phyloP scores from a whole-genome alignment of 768 basidiomycete species.

The Trametes villosa region DNA sequence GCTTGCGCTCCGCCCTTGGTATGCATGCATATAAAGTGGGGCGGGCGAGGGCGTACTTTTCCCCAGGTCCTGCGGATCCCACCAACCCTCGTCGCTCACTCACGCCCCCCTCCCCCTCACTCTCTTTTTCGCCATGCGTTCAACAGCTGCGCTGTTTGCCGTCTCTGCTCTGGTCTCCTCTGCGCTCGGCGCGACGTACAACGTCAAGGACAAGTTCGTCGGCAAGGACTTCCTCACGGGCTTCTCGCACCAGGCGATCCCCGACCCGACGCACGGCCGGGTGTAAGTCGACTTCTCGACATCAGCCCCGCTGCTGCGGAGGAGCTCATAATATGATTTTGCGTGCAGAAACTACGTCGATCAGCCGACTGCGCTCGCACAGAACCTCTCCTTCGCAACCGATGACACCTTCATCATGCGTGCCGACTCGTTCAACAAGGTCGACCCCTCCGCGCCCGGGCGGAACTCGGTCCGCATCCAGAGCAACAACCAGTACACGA shows the following conservation, averaged over 20 bases:
- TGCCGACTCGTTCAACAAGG: constrained; percentile 52
- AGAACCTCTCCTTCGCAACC: constrained; percentile 62
- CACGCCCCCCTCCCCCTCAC: background rate
- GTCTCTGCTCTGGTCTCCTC: constrained; percentile 23
- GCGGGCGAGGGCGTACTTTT: background rate
- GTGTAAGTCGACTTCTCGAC: constrained; percentile 50
- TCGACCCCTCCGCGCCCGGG: constrained; percentile 53
- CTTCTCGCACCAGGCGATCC: constrained; percentile 51
- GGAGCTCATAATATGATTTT: background rate
- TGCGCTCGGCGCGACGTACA: constrained; percentile 30
- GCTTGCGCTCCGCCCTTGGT: background rate
- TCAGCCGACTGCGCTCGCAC: constrained; percentile 50
- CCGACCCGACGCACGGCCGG: constrained; percentile 70
- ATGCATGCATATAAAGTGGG: constrained; percentile 20
- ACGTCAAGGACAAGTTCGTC: constrained; percentile 26
- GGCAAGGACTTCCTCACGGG: constrained; percentile 47
- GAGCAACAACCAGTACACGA: constrained; percentile 56
- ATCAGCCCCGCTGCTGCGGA: background rate
- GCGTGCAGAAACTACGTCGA: constrained; percentile 47
- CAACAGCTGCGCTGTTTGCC: constrained; percentile 20
- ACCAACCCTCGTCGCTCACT: constrained; percentile 9
- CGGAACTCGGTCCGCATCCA: constrained; percentile 61
- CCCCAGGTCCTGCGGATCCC: constrained; percentile 20
- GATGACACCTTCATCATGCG: constrained; percentile 58
- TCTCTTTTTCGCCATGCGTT: constrained; percentile 22